Base-by-base conservation (phyloP, 306 rosid genomes). In the Prunus mongolica region DNA sequence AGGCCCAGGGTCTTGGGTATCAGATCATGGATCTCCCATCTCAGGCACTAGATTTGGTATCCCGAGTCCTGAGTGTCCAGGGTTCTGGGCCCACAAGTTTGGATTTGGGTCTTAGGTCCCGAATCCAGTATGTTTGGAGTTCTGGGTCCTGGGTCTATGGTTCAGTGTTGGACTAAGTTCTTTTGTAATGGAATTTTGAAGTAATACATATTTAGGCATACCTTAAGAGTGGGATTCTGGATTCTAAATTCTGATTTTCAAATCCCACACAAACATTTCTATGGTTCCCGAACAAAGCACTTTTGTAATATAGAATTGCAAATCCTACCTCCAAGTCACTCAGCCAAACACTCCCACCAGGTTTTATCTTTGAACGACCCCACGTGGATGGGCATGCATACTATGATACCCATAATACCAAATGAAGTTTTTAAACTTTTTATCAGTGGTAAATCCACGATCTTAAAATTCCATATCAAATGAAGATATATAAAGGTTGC, bases 331-430 rank as follows among this genome's bases (percentile, higher is more conserved):
- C 1, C 16, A 63, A 28, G 67, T 15, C 13, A 20, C 67, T 63
- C 20, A 16, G 5, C 22, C 67, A 63, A 30, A 63, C 1, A 28
- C 11, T 3, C 22, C 52, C 15, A 3, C 3, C 32, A 47, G 52
- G n/a, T 69, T 61, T 25, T 77, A 41, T 73, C 25, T 25, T 55
- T 73, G 12, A n/a, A 67, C 47, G n/a, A 38, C 54, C 61, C 49
- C 22, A 27, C 20, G n/a, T 81, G 30, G 24, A 78, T 34, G 49
- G 60, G 77, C 27, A 24, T 6, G 22, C 57, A 15, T 51, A 6
- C 30, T 71, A 47, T 25, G 19, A 50, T 5, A 63, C 6, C 30
- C 30, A 63, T n/a, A 25, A 25, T 20, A 60, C 12, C 28, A 12
- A 60, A 12, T 27, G 6, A 30, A 41, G 6, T 24, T 27, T 72